These are phyloP conservation scores for Penicillium fuscoglaucum DNA, from an alignment of 2,329 filamentous ascomycete species.

Conservation along the genomic window DNA sequence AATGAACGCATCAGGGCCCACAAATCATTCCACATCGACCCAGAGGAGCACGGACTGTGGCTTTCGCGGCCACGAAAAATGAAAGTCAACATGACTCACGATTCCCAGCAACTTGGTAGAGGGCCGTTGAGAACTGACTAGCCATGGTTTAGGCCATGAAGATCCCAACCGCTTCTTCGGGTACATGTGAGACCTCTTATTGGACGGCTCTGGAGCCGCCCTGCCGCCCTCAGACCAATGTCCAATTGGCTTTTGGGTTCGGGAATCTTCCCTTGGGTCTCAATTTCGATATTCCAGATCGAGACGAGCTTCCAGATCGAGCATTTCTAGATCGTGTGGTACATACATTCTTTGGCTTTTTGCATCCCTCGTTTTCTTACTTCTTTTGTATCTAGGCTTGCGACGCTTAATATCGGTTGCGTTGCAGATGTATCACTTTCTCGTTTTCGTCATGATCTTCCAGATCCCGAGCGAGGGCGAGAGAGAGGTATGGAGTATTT, in stretches of 20 bases:
- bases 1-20: background rate
- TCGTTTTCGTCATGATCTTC: background rate
- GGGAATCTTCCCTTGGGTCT: background rate
- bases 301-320: background rate
- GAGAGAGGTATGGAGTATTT: background rate
- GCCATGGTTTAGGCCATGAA: background rate
- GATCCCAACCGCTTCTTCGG: background rate
- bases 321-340: background rate
- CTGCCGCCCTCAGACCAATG: background rate
- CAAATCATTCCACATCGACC: background rate
- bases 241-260: background rate
- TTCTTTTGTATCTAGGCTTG: background rate
- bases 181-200: background rate
- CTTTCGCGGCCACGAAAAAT: background rate
- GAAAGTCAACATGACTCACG: background rate
- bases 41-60: background rate
- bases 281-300: background rate
- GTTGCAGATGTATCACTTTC: background rate
- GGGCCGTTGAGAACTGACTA: slow-evolving; percentile 1
- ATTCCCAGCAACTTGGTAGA: slow-evolving; percentile 23
- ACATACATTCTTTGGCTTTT: background rate
- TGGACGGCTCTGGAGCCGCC: background rate
- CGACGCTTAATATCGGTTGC: background rate
- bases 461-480: background rate
- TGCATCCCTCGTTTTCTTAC: background rate